Conservation (phyloP, 2,329 filamentous ascomycete genomes). For the Xylaria sp. region DNA sequence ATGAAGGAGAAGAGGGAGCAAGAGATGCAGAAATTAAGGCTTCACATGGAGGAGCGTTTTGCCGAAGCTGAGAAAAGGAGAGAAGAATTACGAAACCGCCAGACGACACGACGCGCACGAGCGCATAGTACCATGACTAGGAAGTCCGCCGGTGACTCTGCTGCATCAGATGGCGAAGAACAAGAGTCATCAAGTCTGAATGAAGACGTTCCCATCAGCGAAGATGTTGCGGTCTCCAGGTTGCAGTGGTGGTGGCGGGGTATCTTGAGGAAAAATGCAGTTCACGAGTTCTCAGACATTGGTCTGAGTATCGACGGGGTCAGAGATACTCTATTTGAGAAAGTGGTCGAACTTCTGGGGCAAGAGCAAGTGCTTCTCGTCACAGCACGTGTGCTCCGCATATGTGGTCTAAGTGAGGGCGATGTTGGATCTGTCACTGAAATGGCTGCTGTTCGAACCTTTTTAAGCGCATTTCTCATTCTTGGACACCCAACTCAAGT, state of each 20-base stretch:
- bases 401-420: constrained; percentile 65
- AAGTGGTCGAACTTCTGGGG: constrained; percentile 63
- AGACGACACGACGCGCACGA: constrained; percentile 47
- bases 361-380: constrained; percentile 60
- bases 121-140: constrained; percentile 45
- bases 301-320: constrained; percentile 67
- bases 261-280: constrained; percentile 49
- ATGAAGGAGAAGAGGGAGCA: constrained; percentile 77
- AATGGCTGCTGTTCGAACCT: constrained; percentile 67
- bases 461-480: constrained; percentile 75
- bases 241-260: constrained; percentile 69
- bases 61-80: constrained; percentile 71
- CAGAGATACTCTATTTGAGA: constrained; percentile 65
- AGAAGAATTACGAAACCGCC: constrained; percentile 56
- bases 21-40: constrained; percentile 61
- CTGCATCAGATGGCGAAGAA: constrained; percentile 47
- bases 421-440: constrained; percentile 58
- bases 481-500: constrained; percentile 74
- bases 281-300: constrained; percentile 61
- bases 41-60: constrained; percentile 74
- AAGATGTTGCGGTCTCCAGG: constrained; percentile 57
- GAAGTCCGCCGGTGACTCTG: constrained; percentile 30
- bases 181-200: constrained; percentile 44
- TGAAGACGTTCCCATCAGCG: constrained; percentile 48
- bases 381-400: constrained; percentile 61